Conservation (phyloP, 2,329 filamentous ascomycete species). For the Beauveria australis region DNA sequence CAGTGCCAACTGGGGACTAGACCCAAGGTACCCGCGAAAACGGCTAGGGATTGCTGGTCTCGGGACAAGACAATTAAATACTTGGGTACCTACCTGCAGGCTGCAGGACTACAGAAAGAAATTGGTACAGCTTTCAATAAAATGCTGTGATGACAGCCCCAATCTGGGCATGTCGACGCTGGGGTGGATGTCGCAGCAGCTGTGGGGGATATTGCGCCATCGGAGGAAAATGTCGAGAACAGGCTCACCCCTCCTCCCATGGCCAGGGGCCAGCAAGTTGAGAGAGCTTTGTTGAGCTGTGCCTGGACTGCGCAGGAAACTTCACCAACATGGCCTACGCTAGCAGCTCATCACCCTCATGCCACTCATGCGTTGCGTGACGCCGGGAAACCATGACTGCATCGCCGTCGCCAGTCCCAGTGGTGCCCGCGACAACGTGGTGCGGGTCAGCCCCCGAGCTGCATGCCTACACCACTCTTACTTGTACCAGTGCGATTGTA, state of each 20-base stretch:
- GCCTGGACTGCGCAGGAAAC: neutral
- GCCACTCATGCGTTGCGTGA: neutral
- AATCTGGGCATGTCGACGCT: neutral
- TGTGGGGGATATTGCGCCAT: constrained; percentile 10
- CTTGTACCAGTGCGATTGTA: no score
- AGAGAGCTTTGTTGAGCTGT: neutral
- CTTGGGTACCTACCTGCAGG: no score
- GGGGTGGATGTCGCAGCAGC: constrained; percentile 3
- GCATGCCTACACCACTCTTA: neutral
- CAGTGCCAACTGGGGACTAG: neutral
- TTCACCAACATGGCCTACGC: no score
- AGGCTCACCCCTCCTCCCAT: neutral
- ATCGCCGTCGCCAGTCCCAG: constrained; percentile 7
- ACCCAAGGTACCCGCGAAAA: neutral
- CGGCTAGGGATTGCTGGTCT: neutral
- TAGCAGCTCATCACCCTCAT: neutral
- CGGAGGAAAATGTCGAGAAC: neutral
- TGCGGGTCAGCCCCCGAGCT: neutral
- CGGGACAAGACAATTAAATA: neutral
- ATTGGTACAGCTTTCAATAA: neutral
- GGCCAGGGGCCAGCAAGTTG: neutral
- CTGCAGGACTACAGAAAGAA: no score
- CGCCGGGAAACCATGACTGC: neutral
- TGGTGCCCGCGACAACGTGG: constrained; percentile 9
- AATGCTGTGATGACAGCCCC: neutral